Percentiles rank a stretch among this genome's conserved stretches.
These are phyloP conservation scores for Harrya chromipes DNA, from an alignment of 768 basidiomycete genomes.

Conservation along the genomic window DNA sequence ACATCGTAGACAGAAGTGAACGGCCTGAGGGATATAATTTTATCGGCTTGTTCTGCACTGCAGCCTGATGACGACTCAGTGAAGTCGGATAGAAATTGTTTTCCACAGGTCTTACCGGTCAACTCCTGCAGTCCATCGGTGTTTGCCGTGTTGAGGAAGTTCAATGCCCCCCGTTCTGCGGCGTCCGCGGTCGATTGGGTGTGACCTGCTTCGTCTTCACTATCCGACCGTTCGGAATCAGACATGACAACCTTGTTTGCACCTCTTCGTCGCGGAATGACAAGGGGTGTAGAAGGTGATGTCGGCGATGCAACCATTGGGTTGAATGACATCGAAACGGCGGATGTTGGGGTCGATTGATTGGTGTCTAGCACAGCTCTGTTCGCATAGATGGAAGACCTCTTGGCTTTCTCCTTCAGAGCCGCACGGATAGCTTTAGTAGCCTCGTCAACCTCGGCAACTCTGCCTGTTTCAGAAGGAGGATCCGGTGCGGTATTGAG, in stretches of 20 bases:
- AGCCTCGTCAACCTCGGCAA: constrained; percentile 73
- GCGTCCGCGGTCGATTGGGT: constrained; percentile 35
- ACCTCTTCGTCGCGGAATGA: constrained; percentile 47
- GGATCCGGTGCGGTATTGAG: constrained; percentile 16
- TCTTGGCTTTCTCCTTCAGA: constrained; percentile 72
- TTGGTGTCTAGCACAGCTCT: constrained; percentile 50
- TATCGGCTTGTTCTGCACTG: constrained; percentile 72
- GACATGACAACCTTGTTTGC: constrained; percentile 62
- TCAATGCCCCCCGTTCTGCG: constrained; percentile 51
- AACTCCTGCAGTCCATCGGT: constrained; percentile 68
- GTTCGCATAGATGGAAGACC: constrained; percentile 79
- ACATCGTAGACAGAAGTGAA: constrained; percentile 77
- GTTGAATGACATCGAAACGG: constrained; percentile 28
- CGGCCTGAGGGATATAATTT: constrained; percentile 76
- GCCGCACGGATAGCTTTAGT: constrained; percentile 62
- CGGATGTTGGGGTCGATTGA: constrained; percentile 37
- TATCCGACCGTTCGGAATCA: constrained; percentile 52
- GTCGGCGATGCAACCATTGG: constrained; percentile 34
- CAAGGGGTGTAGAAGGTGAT: constrained; percentile 43
- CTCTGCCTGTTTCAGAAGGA: constrained; percentile 48
- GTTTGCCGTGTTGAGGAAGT: constrained; percentile 65
- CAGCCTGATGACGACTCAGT: constrained; percentile 52
- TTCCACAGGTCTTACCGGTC: constrained; percentile 50
- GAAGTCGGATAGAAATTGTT: background rate
- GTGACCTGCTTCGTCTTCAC: constrained; percentile 41